A percentile compares a stretch with the other conserved stretches of the same genome.
These are phyloP conservation scores for Aspergillus latus DNA, from an alignment of 2,329 filamentous ascomycete genomes.

Conservation along the genomic window DNA sequence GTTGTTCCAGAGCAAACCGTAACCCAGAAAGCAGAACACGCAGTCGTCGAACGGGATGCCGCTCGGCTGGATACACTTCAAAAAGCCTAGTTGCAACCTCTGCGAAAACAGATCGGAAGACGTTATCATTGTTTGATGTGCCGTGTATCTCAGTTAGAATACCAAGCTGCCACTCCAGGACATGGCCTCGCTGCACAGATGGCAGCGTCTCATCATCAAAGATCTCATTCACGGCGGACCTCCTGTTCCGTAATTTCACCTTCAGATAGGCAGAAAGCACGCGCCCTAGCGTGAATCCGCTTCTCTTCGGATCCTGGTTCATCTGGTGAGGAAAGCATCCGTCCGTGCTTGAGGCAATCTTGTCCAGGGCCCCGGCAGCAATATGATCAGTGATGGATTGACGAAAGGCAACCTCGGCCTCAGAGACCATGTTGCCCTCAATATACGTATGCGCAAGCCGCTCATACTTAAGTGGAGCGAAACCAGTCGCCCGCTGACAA, in stretches of 20 bases:
- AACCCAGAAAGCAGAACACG: conserved; percentile 37
- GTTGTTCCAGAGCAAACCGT: conserved; percentile 37
- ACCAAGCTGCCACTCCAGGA: conserved; percentile 41
- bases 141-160: conserved; percentile 35
- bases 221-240: conserved; percentile 24
- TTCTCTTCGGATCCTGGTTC: conserved; percentile 37
- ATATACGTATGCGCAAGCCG: conserved; percentile 44
- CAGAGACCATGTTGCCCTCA: conserved; percentile 35
- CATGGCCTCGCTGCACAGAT: conserved; percentile 28
- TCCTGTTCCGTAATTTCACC: conserved; percentile 34
- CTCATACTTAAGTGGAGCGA: conserved; percentile 47
- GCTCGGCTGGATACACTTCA: conserved; percentile 31
- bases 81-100: conserved; percentile 34
- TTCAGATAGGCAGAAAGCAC: conserved; percentile 39
- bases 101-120: conserved; percentile 29
- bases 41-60: conserved; percentile 39
- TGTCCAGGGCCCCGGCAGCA: conserved; percentile 35
- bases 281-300: conserved; percentile 38
- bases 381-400: conserved; percentile 45
- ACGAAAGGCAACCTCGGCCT: conserved; percentile 39
- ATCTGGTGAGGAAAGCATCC: conserved; percentile 28
- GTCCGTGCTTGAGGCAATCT: conserved; percentile 28
- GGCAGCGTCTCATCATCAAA: conserved; percentile 36
- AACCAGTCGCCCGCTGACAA: conserved; percentile 38
- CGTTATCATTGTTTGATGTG: conserved; percentile 28